These are phyloP conservation scores for Acanthamoeba castellanii DNA, from an alignment of 208 protist species.

Conservation along the genomic window DNA sequence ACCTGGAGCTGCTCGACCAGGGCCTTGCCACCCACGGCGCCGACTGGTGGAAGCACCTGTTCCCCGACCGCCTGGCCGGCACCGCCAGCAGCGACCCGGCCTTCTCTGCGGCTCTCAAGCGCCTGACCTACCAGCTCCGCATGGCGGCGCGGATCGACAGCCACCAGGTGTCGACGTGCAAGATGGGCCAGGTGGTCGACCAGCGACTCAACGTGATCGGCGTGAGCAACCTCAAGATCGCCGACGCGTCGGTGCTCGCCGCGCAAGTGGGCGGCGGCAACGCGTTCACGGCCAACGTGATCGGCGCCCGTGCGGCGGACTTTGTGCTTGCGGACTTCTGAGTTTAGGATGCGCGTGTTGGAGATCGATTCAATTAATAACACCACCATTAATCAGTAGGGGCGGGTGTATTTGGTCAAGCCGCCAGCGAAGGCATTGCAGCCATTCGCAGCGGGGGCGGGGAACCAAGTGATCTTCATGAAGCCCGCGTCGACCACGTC, in stretches of 20 bases:
- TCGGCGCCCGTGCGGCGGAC: background rate
- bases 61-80: background rate
- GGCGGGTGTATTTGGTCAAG: too few relatives aligned
- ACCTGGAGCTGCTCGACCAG: background rate
- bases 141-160: background rate
- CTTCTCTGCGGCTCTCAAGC: background rate
- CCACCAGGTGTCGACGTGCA: background rate
- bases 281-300: background rate
- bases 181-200: background rate
- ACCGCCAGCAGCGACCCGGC: background rate
- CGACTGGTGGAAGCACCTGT: constrained; percentile 1
- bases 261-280: background rate
- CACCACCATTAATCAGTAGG: too few relatives aligned
- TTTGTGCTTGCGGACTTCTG: background rate
- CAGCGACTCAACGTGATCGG: background rate
- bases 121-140: background rate
- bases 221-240: background rate
- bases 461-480: too few relatives aligned
- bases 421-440: too few relatives aligned
- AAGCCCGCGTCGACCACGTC: too few relatives aligned
- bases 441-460: too few relatives aligned
- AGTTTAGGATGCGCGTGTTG: too few relatives aligned
- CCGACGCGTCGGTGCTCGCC: background rate
- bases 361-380: too few relatives aligned
- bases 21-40: background rate